These are phyloP conservation scores for Chrysoporthe deuterocubensis DNA, from an alignment of 2,329 filamentous ascomycete species.

Conservation along the genomic window DNA sequence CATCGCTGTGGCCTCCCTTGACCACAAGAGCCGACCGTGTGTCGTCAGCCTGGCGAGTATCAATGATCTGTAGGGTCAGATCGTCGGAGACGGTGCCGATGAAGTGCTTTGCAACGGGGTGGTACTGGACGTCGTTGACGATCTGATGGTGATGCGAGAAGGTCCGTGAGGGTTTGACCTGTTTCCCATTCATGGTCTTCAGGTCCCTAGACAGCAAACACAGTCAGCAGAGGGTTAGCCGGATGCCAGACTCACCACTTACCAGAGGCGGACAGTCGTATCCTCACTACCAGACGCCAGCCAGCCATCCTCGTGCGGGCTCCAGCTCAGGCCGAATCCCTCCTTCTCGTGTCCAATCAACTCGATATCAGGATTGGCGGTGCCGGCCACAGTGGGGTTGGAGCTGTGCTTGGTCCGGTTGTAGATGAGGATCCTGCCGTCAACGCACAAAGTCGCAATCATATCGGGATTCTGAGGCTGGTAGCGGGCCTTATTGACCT, in stretches of 20 bases:
- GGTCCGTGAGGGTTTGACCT: slow-evolving; percentile 70
- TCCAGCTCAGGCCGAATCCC: slow-evolving; percentile 94
- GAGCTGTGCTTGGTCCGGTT: slow-evolving; percentile 93
- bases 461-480: slow-evolving; percentile 97
- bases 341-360: slow-evolving; percentile 84
- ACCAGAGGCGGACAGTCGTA: slow-evolving; percentile 89
- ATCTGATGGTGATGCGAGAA: slow-evolving; percentile 89
- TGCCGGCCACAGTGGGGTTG: slow-evolving; percentile 65
- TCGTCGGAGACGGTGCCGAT: slow-evolving; percentile 96
- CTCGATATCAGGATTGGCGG: slow-evolving; percentile 80
- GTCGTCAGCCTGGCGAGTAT: slow-evolving; percentile 72
- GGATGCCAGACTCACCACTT: slow-evolving; percentile 38
- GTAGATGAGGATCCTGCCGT: slow-evolving; percentile 88
- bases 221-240: slow-evolving; percentile 14
- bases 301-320: slow-evolving; percentile 77
- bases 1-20: slow-evolving; percentile 80
- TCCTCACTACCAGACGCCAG: slow-evolving; percentile 93
- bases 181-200: slow-evolving; percentile 57
- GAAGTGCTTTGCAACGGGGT: slow-evolving; percentile 81
- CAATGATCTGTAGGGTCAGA: slow-evolving; percentile 87
- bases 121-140: slow-evolving; percentile 97
- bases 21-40: slow-evolving; percentile 71
- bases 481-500: slow-evolving; percentile 98
- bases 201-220: slow-evolving; percentile 21
- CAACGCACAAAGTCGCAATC: slow-evolving; percentile 88